phyloP scores from a whole-genome alignment of 2,329 filamentous ascomycete genomes.

The Pseudogymnoascus sp. region DNA sequence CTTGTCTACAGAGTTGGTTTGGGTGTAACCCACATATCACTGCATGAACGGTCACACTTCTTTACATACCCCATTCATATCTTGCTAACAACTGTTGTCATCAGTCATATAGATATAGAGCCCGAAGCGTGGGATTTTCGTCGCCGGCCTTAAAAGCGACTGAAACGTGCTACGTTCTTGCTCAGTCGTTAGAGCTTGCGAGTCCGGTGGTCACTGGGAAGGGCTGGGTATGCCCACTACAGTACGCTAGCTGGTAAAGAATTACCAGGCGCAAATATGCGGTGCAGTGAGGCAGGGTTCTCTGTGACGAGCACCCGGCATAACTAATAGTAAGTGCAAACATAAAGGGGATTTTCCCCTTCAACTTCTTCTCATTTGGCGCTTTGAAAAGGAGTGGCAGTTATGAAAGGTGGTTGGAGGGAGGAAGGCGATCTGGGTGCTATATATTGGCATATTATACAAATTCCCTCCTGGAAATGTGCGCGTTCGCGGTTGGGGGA shows the following conservation, averaged over 20 bases:
- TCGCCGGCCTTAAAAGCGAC: background rate
- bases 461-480: background rate
- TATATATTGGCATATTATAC: background rate
- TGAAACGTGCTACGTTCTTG: background rate
- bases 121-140: background rate
- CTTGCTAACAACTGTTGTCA: background rate
- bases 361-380: background rate
- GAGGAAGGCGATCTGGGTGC: too few species aligned
- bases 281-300: background rate
- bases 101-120: background rate
- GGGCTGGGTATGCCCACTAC: background rate
- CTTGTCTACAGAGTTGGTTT: background rate
- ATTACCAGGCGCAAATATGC: background rate
- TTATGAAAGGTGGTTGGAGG: background rate
- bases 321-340: background rate
- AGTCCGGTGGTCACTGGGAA: background rate
- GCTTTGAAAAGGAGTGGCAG: background rate
- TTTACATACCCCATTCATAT: background rate
- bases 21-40: background rate
- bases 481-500: background rate
- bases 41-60: background rate
- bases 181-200: background rate
- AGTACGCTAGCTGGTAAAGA: background rate
- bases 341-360: background rate
- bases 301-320: background rate